Percentiles rank a stretch among this genome's conserved stretches.
Conservation (phyloP, 331 rosid genomes). For the Ulmus americana region DNA sequence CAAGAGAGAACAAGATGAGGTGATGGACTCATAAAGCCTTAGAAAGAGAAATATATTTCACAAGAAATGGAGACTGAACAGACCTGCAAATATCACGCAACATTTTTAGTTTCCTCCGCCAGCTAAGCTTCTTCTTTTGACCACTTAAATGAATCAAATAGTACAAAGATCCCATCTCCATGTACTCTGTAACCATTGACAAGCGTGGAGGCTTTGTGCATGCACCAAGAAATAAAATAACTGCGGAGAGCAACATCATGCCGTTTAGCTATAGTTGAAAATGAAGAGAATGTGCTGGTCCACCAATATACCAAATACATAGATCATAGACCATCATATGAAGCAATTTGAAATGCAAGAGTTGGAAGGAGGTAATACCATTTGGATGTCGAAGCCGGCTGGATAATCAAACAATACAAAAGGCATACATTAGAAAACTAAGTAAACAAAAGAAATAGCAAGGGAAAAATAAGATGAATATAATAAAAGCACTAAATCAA, state of each 20-base stretch:
- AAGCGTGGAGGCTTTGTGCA: constrained; percentile 95
- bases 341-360: constrained; percentile 22
- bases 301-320: neutral
- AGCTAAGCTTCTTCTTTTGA: constrained; percentile 84
- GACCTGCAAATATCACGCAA: constrained; percentile 91
- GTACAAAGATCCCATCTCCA: constrained; percentile 96
- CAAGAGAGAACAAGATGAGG: no score
- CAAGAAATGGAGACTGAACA: constrained; percentile 19
- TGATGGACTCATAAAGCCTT: neutral
- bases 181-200: constrained; percentile 94
- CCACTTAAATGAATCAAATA: constrained; percentile 86
- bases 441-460: neutral
- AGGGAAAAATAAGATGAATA: constrained; percentile 17
- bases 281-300: constrained; percentile 11
- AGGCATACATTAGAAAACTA: constrained; percentile 37
- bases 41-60: constrained; percentile 16
- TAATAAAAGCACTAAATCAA: constrained; percentile 9
- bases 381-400: constrained; percentile 99
- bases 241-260: constrained; percentile 49
- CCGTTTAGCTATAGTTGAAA: constrained; percentile 18
- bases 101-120: constrained; percentile 85
- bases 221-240: constrained; percentile 95
- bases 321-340: neutral
- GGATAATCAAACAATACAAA: constrained; percentile 27
- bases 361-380: constrained; percentile 47